Evolutionary conservation across 805 yeast species (phyloP), one percentile per base, ranked within the genome.

Genomic region (Teunomyces lycoperdinae): DNA sequence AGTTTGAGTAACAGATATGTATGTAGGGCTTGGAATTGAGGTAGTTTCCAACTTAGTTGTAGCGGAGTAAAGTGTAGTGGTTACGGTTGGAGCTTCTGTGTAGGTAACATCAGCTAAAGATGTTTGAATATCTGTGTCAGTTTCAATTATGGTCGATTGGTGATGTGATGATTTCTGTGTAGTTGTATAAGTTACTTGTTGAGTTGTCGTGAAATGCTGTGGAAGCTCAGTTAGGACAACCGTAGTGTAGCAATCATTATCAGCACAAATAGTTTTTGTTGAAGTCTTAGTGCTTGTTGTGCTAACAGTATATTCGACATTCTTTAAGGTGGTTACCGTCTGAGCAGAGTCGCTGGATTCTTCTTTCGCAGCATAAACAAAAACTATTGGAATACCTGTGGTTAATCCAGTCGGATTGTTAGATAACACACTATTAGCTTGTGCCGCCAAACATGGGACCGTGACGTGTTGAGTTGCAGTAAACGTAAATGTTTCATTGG

Each of bases 371-470:
- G 46, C 66, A 44, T 66, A 61, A 11, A 66, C 70, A 41, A 68
- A 59, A 2, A 60, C 66, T n/a, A 69, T 47, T 11, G 60, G 58
- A 30, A 69, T 66, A 27, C 74, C 74, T 3, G 56, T 47, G 9
- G 58, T 45, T 26, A 51, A 31, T 10, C 38, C 17, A 4, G 42
- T 20, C 11, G 55, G 51, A 32, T 51, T 53, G 30, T 17, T 46
- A 6, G 36, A 14, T 26, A 49, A 24, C 9, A 45, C 44, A 11
- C 41, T 17, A 9, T 20, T 41, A 16, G 48, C 39, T 2, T 31
- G 40, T 1, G 30, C 30, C 17, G 38, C 11, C 29, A 54, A 50
- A 32, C 50, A 47, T 3, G 35, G 20, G n/a, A 50, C 53, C 11
- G 51, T 41, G 16, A 55, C 40, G 30, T 49, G 46, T 42, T 53